Evolutionary conservation across 2,329 filamentous ascomycete genomes (phyloP), one percentile per base, ranked within the genome.

Genomic region (Helotiales sp.): DNA sequence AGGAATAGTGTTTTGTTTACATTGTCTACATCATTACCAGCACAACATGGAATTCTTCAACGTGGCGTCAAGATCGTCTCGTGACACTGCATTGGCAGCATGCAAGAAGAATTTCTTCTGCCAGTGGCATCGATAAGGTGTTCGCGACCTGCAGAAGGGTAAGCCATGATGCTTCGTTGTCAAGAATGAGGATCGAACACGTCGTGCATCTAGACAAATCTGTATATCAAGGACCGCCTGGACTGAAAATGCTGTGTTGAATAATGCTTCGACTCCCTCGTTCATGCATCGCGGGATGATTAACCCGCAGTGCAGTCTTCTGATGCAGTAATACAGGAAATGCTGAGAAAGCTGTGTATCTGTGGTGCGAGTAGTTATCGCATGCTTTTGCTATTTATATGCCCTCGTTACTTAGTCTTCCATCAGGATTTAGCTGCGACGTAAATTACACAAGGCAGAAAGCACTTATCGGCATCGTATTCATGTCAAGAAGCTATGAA

Each of bases 51-150:
- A 29, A 24, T 33, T 25, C 40, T 30, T 34, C 30, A 31, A 47
- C 42, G 42, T 33, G 44, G 31, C 31, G 29, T n/a, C 31, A 47
- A 34, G 15, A 40, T 33, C 46, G 55, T 58, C 55, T 50, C 55
- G 55, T 58, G 55, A 58, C 55, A 51, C 51, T 42, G 46, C 51
- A 50, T 44, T 8, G 12, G n/a, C 38, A 29, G 34, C 40, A 19
- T 34, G 25, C 19, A 44, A 7, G 40, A 44, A 13, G 40, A 44
- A 44, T 48, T 29, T 10, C 46, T 19, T 33, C 46, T 48, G 25
- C 46, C 25, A 31, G 46, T 48, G 40, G 40, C 15, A 44, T 44
- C 22, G 22, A 25, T 44, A 25, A 24, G n/a, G 13, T 6, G 25
- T 48, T 48, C 27, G 30, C 46, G 40, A 24, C 22, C 22, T 44